Conservation (phyloP, 2,329 filamentous ascomycete genomes). For the Pseudomassariella vexata region DNA sequence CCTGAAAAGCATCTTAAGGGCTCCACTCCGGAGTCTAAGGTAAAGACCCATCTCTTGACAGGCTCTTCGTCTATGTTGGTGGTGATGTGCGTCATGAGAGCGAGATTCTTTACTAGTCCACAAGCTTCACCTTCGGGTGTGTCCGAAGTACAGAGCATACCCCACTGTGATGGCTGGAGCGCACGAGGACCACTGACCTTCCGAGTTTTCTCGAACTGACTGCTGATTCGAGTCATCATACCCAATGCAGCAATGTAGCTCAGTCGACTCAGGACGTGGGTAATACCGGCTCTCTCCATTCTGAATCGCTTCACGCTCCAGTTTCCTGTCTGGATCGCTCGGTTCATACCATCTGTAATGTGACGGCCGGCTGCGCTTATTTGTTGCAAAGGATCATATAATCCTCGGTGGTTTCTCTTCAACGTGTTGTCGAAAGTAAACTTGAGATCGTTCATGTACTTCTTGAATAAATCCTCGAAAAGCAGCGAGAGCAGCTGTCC, state of each 20-base stretch:
- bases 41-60: slow-evolving; percentile 79
- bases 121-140: slow-evolving; percentile 98
- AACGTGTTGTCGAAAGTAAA: slow-evolving; percentile 91
- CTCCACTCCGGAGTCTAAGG: slow-evolving; percentile 78
- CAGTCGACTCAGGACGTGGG: slow-evolving; percentile 88
- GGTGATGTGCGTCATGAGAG: slow-evolving; percentile 98
- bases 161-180: slow-evolving; percentile 94
- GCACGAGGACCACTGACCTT: slow-evolving; percentile 96
- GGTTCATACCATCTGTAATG: slow-evolving; percentile 89
- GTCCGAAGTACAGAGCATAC: slow-evolving; percentile 95
- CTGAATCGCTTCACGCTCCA: slow-evolving; percentile 98
- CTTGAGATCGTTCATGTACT: slow-evolving; percentile 84
- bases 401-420: slow-evolving; percentile 86
- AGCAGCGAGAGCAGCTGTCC: slow-evolving; percentile 89
- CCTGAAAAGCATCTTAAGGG: slow-evolving; percentile 67
- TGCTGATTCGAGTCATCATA: slow-evolving; percentile 99
- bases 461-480: slow-evolving; percentile 98
- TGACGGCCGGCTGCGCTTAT: slow-evolving; percentile 79
- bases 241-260: slow-evolving; percentile 96
- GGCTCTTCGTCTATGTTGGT: slow-evolving; percentile 93
- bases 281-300: slow-evolving; percentile 96
- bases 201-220: slow-evolving; percentile 97
- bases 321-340: slow-evolving; percentile 94
- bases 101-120: slow-evolving; percentile 95
- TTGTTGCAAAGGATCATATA: slow-evolving; percentile 81